A percentile compares a stretch with the other conserved stretches of the same genome.
Evolutionary conservation across 257 asterid genomes (phyloP).

Genomic region (Solanum phureja): DNA sequence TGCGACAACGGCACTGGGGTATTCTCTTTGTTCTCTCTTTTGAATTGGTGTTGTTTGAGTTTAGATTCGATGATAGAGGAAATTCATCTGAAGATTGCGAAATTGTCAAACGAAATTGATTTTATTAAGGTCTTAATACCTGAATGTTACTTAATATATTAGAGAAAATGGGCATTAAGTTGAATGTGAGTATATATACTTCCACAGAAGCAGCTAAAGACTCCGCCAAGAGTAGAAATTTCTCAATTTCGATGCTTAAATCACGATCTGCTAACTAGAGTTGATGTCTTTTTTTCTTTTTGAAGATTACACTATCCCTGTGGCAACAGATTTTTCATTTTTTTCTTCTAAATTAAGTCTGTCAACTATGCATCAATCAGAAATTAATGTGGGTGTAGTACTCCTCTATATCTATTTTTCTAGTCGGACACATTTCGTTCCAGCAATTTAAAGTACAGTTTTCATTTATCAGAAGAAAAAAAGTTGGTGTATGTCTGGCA

Average conservation of each 20-base stretch:
- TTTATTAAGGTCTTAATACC: neutral
- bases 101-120: neutral
- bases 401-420: neutral
- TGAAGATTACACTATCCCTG: neutral
- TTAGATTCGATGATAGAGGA: slow-evolving; percentile 2
- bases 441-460: neutral
- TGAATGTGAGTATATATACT: neutral
- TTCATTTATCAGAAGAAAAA: neutral
- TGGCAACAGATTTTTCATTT: neutral
- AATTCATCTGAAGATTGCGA: neutral
- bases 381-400: neutral
- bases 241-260: neutral
- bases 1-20: slow-evolving; percentile 98
- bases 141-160: neutral
- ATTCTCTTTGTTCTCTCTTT: slow-evolving; percentile 4
- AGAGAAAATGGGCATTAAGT: neutral
- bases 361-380: neutral
- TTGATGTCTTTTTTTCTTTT: neutral
- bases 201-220: neutral
- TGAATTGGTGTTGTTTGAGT: neutral
- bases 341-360: neutral
- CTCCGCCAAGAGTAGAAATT: neutral
- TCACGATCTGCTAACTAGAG: neutral
- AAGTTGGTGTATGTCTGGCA: neutral
- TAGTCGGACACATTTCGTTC: neutral